Percentiles rank a stretch among this genome's conserved stretches.
Conservation (phyloP, 1,139 yeast species). For the Yamadazyma siamensis region DNA sequence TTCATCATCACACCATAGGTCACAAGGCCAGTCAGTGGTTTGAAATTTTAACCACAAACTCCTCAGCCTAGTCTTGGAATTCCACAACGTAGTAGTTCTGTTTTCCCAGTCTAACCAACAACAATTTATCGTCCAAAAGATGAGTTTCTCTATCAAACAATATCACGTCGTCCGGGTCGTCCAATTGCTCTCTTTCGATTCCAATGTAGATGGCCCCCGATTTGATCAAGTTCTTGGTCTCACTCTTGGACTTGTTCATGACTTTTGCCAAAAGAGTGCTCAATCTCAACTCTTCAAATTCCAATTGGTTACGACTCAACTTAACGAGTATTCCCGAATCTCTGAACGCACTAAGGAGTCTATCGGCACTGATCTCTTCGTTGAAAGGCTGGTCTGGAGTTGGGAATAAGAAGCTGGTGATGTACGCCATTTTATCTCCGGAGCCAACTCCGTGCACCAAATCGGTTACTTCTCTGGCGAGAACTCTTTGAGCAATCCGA, state of each 20-base stretch:
- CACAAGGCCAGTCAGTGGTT: background rate
- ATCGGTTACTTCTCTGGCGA: conserved; percentile 85
- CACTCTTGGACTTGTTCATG: conserved; percentile 44
- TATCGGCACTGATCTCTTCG: conserved; percentile 47
- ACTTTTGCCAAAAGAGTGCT: conserved; percentile 37
- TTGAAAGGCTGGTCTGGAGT: conserved; percentile 49
- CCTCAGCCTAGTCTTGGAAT: conserved; percentile 17
- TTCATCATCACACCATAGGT: background rate
- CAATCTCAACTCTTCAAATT: conserved; percentile 34
- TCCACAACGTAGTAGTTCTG: conserved; percentile 58
- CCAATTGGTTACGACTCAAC: conserved; percentile 36
- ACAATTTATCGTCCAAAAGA: conserved; percentile 55
- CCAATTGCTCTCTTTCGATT: conserved; percentile 51
- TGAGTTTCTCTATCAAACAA: conserved; percentile 43
- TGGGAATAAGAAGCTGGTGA: conserved; percentile 67
- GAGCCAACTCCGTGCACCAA: conserved; percentile 80
- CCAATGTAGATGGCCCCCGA: conserved; percentile 78
- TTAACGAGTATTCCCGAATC: conserved; percentile 56
- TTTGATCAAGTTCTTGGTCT: conserved; percentile 59
- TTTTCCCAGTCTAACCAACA: conserved; percentile 76
- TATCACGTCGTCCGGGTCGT: conserved; percentile 48
- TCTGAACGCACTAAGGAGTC: conserved; percentile 55
- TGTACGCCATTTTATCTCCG: conserved; percentile 62
- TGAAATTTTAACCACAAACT: background rate
- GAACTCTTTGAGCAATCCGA: conserved; percentile 68